phyloP scores from a whole-genome alignment of 768 basidiomycete genomes.

The Termitomyces sp. region DNA sequence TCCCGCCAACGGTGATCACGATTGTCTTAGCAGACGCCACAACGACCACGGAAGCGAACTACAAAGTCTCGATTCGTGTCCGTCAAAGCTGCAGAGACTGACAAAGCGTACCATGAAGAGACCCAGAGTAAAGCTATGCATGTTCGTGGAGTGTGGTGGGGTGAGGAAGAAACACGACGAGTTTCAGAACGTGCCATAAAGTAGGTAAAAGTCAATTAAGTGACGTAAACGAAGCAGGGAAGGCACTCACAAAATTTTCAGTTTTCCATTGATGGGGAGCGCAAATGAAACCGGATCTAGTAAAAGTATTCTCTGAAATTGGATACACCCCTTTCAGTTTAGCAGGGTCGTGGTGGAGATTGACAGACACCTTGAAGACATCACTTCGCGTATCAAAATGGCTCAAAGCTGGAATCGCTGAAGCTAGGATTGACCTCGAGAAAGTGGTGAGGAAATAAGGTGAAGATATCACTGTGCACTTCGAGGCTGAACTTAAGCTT shows the following conservation, averaged over 20 bases:
- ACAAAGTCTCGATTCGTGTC: neutral
- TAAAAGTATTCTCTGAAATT: neutral
- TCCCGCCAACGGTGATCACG: conserved; percentile 40
- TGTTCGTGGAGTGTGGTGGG: neutral
- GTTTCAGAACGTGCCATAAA: neutral
- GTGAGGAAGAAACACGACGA: neutral
- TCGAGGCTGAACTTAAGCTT: too few species aligned
- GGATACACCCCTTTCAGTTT: neutral
- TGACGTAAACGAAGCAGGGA: conserved; percentile 4
- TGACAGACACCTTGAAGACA: neutral
- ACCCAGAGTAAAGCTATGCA: conserved; percentile 1
- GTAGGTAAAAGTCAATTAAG: neutral
- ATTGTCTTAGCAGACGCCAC: conserved; percentile 29
- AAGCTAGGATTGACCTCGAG: neutral
- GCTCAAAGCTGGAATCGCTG: neutral
- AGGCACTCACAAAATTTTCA: neutral
- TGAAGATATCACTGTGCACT: too few species aligned
- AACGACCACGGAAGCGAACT: neutral
- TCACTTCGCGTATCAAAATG: neutral
- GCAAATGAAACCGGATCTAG: neutral
- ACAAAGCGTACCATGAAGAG: conserved; percentile 2
- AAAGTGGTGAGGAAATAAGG: neutral
- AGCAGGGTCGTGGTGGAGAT: neutral
- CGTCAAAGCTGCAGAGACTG: neutral
- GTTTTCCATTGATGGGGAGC: neutral